Evolutionary conservation across 768 basidiomycete species (phyloP).

Genomic region (Suillus sp.): DNA sequence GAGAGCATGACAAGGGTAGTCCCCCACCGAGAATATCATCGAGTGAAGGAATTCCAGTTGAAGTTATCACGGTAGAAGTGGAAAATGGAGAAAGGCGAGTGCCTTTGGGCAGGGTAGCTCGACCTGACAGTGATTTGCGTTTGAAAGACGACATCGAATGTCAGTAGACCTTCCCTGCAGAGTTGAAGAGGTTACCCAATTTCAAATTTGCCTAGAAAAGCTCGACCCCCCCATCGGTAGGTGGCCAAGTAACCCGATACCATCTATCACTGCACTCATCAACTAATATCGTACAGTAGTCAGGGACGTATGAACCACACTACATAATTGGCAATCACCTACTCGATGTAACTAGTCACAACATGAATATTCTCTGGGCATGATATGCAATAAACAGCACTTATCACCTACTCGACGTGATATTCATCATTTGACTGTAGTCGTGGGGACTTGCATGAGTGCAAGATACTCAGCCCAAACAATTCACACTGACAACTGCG

Average conservation of each 20-base stretch:
- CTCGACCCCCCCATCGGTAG: not conserved
- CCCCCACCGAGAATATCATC: conserved; percentile 96
- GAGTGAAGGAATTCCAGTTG: conserved; percentile 89
- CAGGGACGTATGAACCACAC: not conserved
- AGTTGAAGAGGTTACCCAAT: not conserved
- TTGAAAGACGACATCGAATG: conserved; percentile 78
- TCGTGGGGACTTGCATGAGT: not conserved
- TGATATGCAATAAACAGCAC: not conserved
- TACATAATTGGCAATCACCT: not conserved
- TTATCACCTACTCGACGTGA: not conserved
- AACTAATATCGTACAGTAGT: not conserved
- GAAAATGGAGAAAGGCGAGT: conserved; percentile 63
- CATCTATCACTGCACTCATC: not conserved
- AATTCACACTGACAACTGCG: conserved; percentile 25
- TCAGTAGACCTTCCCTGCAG: conserved; percentile 2
- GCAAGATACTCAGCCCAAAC: conserved; percentile 27
- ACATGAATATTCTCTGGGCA: not conserved
- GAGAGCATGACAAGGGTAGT: conserved; percentile 75
- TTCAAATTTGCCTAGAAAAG: conserved; percentile 2
- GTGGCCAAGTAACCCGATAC: conserved; percentile 1
- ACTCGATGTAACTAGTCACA: not conserved
- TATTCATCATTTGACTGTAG: not conserved
- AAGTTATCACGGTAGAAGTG: conserved; percentile 58
- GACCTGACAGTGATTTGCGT: conserved; percentile 54
- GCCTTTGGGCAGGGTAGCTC: conserved; percentile 45